phyloP scores from a whole-genome alignment of 2,329 filamentous ascomycete genomes.

The Magnaporthiopsis incrustans region DNA sequence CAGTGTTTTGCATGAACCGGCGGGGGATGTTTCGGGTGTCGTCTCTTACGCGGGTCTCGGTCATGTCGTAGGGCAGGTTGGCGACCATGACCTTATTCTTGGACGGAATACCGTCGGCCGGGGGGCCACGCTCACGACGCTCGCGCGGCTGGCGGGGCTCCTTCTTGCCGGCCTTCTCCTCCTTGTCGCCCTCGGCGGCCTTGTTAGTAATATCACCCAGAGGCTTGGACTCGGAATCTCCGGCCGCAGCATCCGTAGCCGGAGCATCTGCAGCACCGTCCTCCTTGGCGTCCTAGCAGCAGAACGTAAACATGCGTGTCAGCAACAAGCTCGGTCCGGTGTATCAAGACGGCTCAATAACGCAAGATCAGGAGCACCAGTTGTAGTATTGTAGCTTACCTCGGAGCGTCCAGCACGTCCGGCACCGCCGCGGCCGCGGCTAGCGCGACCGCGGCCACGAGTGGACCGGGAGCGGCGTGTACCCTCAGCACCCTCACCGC shows the following conservation, averaged over 20 bases:
- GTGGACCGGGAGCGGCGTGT: conserved; percentile 55
- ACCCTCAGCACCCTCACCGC: conserved; percentile 67
- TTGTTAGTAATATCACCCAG: conserved; percentile 55
- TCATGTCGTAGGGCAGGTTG: conserved; percentile 96
- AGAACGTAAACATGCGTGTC: conserved; percentile 14
- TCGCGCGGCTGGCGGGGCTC: conserved; percentile 49
- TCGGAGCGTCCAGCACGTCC: conserved; percentile 57
- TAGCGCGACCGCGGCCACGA: conserved; percentile 59
- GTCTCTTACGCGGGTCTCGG: conserved; percentile 80
- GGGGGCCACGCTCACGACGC: conserved; percentile 80
- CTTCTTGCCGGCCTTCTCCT: conserved; percentile 46
- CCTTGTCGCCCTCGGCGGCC: conserved; percentile 43
- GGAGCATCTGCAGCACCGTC: conserved; percentile 33
- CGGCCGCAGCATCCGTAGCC: conserved; percentile 37
- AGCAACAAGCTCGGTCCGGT: background rate
- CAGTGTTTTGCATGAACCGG: background rate
- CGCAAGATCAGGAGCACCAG: background rate
- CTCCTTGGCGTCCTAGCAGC: conserved; percentile 36
- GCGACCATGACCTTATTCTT: conserved; percentile 99
- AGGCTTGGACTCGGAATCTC: conserved; percentile 46
- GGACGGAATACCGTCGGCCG: conserved; percentile 93
- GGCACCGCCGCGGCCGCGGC: conserved; percentile 55
- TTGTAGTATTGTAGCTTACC: conserved; percentile 29
- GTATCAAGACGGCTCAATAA: conserved; percentile 2
- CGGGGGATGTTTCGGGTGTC: background rate